Evolutionary conservation across 1,139 yeast species (phyloP), one percentile per base, ranked within the genome.

Genomic region (Pichia sp.): DNA sequence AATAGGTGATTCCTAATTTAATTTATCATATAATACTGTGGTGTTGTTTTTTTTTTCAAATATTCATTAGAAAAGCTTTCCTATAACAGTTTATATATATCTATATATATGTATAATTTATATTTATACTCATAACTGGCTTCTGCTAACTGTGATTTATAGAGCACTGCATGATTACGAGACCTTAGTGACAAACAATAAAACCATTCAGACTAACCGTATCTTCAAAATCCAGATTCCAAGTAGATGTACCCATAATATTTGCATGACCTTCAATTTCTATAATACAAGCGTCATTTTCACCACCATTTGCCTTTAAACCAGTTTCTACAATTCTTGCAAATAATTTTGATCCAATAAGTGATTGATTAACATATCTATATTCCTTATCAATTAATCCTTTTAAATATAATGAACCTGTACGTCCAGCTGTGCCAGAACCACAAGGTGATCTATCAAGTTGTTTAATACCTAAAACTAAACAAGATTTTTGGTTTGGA

Each of bases 391-490:
- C 28, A 7, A 59, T 31, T 27, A 39, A 30, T 1, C 55, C 56
- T 25, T 55, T 53, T 33, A 59, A 45, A 34, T 47, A 58, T 10
- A 59, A 50, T 35, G 53, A 56, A 0, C 61, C 63, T 3, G 55
- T 50, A 36, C 63, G 47, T 2, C 63, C 64, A 7, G 63, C 62
- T 1, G 64, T 60, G 6, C 62, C 61, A 1, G 63, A 60, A 9
- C 63, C 62, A 49, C 60, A 57, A 1, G 64, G 61, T 2, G 64
- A 60, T 26, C 64, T 43, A 44, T 60, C 64, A n/a, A 60, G 48
- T 44, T 59, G 63, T 43, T 57, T 58, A 7, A 47, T 31, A 26
- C 61, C 64, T 40, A 60, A 48, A 1, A 60, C 55, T 34, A 58
- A 47, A 9, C 55, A 58, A 3, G 61, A 52, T 26, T 43, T 50